Evolutionary conservation across 352 stramenopile genomes (phyloP), one percentile per base, ranked within the genome.

Genomic region (Phytophthora cactorum): DNA sequence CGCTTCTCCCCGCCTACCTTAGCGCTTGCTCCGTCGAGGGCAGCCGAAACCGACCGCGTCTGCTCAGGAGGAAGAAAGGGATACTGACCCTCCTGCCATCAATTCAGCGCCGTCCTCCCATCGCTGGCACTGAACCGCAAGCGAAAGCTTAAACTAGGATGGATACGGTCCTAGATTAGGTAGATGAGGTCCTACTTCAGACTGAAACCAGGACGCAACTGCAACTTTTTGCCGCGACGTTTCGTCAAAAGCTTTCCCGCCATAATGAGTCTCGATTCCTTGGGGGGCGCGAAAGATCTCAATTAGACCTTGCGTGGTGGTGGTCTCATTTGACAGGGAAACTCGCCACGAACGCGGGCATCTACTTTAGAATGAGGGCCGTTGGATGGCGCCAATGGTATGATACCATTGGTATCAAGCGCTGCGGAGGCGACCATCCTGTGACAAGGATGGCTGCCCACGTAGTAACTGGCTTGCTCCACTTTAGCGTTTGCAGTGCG

Each of bases 51-150:
- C 39, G 41, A 45, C 32, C 41, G 36, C 50, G 61, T 70, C 47
- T 66, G 66, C 49, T 67, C 54, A 54, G 27, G 56, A 67, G 50
- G 15, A 54, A 70, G 51, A 74, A 68, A 61, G 61, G 50, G 51
- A 63, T 52, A 66, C 60, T 74, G 65, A 53, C 14, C 27, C 27
- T 29, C 51, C 46, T 62, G 51, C 57, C 64, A 72, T 72, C 58
- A 34, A 72, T 67, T 62, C 63, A 66, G 62, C 44, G 39, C 55
- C 22, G 38, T 41, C 34, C 53, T 27, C 9, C 31, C 36, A 39
- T 32, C 32, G 2, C 28, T 52, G 25, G 31, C 25, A 31, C 31
- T 27, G 56, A 34, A 39, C 25, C 45, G 45, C 1, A 39, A 10
- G 44, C 44, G 17, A 51, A 32, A 32, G 12, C 45, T 51, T 51